Conservation (phyloP, 2,329 filamentous ascomycete genomes). For the Myriosclerotinia scirpicola region DNA sequence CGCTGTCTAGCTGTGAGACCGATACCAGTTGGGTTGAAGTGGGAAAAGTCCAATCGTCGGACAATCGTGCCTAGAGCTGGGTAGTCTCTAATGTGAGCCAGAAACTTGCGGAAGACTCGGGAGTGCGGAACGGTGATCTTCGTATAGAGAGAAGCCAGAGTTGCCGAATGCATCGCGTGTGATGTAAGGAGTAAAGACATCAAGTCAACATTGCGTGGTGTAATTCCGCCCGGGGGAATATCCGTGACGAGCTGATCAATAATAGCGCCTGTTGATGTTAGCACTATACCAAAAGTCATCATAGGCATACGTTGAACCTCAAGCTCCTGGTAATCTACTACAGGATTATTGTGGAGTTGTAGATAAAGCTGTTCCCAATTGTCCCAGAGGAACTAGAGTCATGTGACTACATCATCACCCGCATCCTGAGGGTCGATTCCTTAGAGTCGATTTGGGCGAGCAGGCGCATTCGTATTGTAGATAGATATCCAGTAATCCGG, state of each 20-base stretch:
- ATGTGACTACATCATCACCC: conserved; percentile 26
- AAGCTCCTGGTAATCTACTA: conserved; percentile 15
- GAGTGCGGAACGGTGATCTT: conserved; percentile 83
- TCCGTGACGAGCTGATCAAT: conserved; percentile 74
- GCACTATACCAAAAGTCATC: conserved; percentile 19
- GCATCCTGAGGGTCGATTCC: conserved; percentile 17
- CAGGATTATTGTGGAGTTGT: conserved; percentile 15
- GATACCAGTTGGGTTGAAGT: conserved; percentile 78
- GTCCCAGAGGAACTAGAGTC: conserved; percentile 25
- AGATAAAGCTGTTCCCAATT: conserved; percentile 18
- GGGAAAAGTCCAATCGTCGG: conserved; percentile 77
- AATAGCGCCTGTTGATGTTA: conserved; percentile 58
- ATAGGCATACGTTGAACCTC: conserved; percentile 23
- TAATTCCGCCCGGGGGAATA: conserved; percentile 71
- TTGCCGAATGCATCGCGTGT: conserved; percentile 69
- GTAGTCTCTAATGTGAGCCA: conserved; percentile 66
- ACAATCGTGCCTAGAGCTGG: conserved; percentile 72
- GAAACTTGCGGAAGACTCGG: conserved; percentile 78
- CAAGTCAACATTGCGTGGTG: conserved; percentile 74
- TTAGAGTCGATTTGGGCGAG: conserved; percentile 18
- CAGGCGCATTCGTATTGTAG: conserved; percentile 1
- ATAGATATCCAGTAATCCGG: conserved; percentile 12
- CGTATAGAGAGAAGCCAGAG: conserved; percentile 72
- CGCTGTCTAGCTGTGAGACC: conserved; percentile 75
- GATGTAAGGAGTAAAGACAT: conserved; percentile 76